These are phyloP conservation scores for Kodamaea arcana DNA, from an alignment of 1,139 yeast species.

Conservation along the genomic window DNA sequence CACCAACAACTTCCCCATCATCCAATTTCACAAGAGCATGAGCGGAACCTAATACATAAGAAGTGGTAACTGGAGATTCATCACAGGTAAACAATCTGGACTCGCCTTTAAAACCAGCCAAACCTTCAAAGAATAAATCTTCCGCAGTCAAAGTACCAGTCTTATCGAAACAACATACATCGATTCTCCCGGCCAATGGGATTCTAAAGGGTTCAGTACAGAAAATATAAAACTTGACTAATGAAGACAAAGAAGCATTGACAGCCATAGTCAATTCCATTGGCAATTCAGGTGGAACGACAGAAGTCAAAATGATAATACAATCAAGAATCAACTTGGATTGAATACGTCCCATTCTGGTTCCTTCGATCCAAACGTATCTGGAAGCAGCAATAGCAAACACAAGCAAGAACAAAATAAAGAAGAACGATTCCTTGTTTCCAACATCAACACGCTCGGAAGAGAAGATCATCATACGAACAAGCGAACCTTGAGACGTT, in stretches of 20 bases:
- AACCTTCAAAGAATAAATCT: conserved; percentile 92
- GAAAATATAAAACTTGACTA: conserved; percentile 82
- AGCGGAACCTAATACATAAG: conserved; percentile 84
- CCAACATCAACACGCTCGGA: conserved; percentile 97
- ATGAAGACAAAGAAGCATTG: conserved; percentile 81
- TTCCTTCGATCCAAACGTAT: conserved; percentile 99
- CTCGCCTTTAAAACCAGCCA: conserved; percentile 69
- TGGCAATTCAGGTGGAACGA: conserved; percentile 98
- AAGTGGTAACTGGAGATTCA: conserved; percentile 61
- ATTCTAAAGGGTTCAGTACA: conserved; percentile 99
- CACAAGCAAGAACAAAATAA: conserved; percentile 80
- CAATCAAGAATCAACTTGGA: conserved; percentile 92
- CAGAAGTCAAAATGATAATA: conserved; percentile 92
- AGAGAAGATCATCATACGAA: conserved; percentile 95
- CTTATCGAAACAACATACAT: conserved; percentile 97
- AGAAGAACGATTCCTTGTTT: conserved; percentile 88
- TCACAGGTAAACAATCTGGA: conserved; percentile 56
- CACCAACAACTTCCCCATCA: conserved; percentile 97
- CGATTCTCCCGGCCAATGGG: conserved; percentile 96
- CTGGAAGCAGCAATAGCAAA: conserved; percentile 96
- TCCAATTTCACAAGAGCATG: conserved; percentile 92
- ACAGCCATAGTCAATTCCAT: conserved; percentile 99
- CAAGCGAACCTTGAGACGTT: conserved; percentile 95
- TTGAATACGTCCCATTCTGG: conserved; percentile 90
- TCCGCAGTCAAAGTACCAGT: conserved; percentile 98